A percentile compares a stretch with the other conserved stretches of the same genome.
These are phyloP conservation scores for Boletus tomentosulus DNA, from an alignment of 768 basidiomycete genomes.

Conservation along the genomic window DNA sequence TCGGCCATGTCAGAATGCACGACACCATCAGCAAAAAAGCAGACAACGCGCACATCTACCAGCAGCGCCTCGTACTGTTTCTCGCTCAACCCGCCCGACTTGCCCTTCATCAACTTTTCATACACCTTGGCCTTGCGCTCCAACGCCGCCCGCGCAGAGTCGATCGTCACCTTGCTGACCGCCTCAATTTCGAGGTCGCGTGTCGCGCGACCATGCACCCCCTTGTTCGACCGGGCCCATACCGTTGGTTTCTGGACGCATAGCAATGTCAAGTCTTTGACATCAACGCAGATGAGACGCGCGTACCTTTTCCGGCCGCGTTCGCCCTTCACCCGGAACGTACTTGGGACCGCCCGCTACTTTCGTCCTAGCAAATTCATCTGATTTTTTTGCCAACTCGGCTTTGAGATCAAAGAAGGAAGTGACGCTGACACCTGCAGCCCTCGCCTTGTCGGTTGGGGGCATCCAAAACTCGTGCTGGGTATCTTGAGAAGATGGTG, in stretches of 20 bases:
- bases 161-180: conserved; percentile 64
- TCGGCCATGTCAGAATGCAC: neutral
- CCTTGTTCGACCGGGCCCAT: conserved; percentile 77
- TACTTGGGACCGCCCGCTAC: conserved; percentile 47
- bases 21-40: neutral
- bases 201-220: conserved; percentile 56
- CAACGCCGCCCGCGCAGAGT: conserved; percentile 64
- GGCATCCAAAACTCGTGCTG: conserved; percentile 32
- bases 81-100: conserved; percentile 72
- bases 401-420: conserved; percentile 83
- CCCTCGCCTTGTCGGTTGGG: conserved; percentile 54
- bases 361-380: conserved; percentile 64
- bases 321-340: conserved; percentile 54
- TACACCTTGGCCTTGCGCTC: conserved; percentile 81
- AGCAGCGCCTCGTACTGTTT: conserved; percentile 67
- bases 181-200: conserved; percentile 71
- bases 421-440: conserved; percentile 63
- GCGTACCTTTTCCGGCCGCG: conserved; percentile 67
- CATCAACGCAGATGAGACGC: neutral
- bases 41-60: conserved; percentile 63
- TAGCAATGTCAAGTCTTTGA: neutral
- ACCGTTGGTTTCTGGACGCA: conserved; percentile 61
- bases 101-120: conserved; percentile 72
- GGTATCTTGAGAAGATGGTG: conserved; percentile 3
- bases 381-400: conserved; percentile 43